These are phyloP conservation scores for Leishmania gerbilli DNA, from an alignment of 208 protist genomes.

Conservation along the genomic window DNA sequence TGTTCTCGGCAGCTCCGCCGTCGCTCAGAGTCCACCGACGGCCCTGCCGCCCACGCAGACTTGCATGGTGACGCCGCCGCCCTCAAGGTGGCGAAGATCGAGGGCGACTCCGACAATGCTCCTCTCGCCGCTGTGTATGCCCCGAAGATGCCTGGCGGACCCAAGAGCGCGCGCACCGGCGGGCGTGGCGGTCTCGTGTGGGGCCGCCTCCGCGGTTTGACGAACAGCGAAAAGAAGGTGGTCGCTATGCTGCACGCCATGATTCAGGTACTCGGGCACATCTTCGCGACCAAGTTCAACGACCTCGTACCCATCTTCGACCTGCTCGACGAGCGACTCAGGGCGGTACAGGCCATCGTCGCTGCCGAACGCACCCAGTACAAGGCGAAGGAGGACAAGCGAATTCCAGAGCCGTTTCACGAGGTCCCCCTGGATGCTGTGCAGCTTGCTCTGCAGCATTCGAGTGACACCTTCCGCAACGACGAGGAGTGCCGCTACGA, in stretches of 20 bases:
- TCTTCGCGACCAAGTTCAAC: conserved; percentile 83
- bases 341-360: conserved; percentile 53
- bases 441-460: conserved; percentile 30
- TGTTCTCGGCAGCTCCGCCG: conserved; percentile 7
- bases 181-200: conserved; percentile 27
- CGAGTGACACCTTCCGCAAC: conserved; percentile 58
- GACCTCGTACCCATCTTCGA: conserved; percentile 78
- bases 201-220: conserved; percentile 60
- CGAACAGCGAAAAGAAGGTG: conserved; percentile 73
- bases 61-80: background rate
- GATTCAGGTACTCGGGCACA: conserved; percentile 69
- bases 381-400: conserved; percentile 46
- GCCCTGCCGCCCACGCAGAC: background rate
- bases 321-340: conserved; percentile 44
- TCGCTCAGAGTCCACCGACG: conserved; percentile 8
- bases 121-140: background rate
- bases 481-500: conserved; percentile 81
- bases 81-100: conserved; percentile 13
- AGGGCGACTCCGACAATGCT: background rate
- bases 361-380: conserved; percentile 55
- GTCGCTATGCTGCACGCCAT: conserved; percentile 63
- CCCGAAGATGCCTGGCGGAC: background rate
- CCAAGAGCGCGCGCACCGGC: background rate
- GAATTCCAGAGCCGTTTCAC: conserved; percentile 65
- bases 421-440: conserved; percentile 54